Evolutionary conservation across 202 grass and related monocot genomes (phyloP).

Genomic region (Schoenoplectus tabernaemontani): DNA sequence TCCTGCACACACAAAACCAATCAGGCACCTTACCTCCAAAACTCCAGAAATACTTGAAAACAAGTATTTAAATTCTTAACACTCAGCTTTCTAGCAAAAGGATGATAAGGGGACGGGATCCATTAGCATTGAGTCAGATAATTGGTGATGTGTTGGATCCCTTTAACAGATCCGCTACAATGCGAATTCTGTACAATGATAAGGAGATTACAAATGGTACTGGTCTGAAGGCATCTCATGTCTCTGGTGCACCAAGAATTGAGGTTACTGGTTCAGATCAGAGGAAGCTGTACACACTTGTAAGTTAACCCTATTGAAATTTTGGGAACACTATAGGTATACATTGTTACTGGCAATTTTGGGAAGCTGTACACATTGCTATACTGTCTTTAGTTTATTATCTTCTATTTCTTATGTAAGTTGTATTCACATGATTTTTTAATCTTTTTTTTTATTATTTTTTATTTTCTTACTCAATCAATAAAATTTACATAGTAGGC

Average conservation of each 20-base stretch:
- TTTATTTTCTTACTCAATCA: background rate
- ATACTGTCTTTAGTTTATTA: too few relatives aligned
- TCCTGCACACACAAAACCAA: slow-evolving; percentile 15
- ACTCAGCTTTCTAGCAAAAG: slow-evolving; percentile 9
- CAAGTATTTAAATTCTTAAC: slow-evolving; percentile 28
- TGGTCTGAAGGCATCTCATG: slow-evolving; percentile 54
- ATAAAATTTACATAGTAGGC: background rate
- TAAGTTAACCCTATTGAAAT: slow-evolving; percentile 49
- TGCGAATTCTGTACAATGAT: slow-evolving; percentile 67
- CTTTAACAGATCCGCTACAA: slow-evolving; percentile 53
- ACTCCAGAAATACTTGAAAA: slow-evolving; percentile 25
- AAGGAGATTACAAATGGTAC: slow-evolving; percentile 85
- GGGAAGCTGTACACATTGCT: too few relatives aligned
- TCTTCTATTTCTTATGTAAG: too few relatives aligned
- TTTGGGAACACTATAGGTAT: slow-evolving; percentile 3
- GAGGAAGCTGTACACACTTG: slow-evolving; percentile 89
- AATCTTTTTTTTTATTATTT: background rate
- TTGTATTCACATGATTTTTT: too few relatives aligned
- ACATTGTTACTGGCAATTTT: background rate
- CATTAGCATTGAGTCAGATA: slow-evolving; percentile 75
- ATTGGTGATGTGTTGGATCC: slow-evolving; percentile 93
- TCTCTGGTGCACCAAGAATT: slow-evolving; percentile 49
- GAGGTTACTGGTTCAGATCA: slow-evolving; percentile 57
- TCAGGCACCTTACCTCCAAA: slow-evolving; percentile 25
- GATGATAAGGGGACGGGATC: slow-evolving; percentile 72